phyloP scores from a whole-genome alignment of 306 rosid species.

The Adenanthera pavonina region DNA sequence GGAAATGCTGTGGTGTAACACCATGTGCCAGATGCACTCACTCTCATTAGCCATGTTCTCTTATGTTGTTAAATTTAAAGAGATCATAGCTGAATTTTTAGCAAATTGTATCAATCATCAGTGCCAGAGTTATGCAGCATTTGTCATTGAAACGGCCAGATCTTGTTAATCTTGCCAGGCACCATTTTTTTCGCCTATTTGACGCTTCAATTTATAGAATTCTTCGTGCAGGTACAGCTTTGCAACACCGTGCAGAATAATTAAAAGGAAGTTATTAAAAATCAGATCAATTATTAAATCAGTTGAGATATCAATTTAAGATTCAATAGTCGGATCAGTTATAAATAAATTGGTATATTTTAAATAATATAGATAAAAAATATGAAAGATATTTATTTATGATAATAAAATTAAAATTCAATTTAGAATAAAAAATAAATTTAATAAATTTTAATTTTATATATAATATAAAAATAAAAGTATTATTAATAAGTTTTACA shows the following conservation, averaged over 20 bases:
- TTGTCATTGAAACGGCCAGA: slow-evolving; percentile 32
- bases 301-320: no score
- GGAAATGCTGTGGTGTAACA: slow-evolving; percentile 32
- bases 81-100: slow-evolving; percentile 25
- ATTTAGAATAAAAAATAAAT: no score
- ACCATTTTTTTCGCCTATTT: slow-evolving; percentile 33
- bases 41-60: slow-evolving; percentile 40
- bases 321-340: no score
- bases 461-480: no score
- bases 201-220: slow-evolving; percentile 11
- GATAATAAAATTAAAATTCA: no score
- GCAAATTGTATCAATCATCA: slow-evolving; percentile 12
- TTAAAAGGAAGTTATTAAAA: background rate
- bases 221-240: slow-evolving; percentile 3
- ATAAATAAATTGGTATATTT: no score
- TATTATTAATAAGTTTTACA: no score
- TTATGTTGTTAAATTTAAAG: slow-evolving; percentile 37
- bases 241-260: background rate
- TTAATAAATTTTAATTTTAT: no score
- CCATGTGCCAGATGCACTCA: slow-evolving; percentile 35
- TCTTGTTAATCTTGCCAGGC: slow-evolving; percentile 31
- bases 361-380: no score
- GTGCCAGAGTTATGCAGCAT: background rate
- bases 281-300: no score
- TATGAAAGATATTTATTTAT: no score